phyloP scores from a whole-genome alignment of 768 basidiomycete genomes.

The Pisolithus marmoratus region DNA sequence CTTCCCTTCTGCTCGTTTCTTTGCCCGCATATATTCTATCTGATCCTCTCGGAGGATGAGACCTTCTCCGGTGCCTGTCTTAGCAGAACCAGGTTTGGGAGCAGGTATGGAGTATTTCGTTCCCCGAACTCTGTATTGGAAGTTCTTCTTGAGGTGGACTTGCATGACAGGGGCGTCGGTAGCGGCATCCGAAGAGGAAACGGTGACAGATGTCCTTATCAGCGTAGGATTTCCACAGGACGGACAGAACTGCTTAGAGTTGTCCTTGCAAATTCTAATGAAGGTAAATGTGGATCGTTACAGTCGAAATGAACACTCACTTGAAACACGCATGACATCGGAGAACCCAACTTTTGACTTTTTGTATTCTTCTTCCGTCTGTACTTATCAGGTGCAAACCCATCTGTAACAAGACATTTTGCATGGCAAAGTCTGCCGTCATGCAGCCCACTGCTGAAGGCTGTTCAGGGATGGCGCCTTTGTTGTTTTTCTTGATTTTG shows the following conservation, averaged over 20 bases:
- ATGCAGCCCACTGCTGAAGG: constrained; percentile 76
- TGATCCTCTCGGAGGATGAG: constrained; percentile 93
- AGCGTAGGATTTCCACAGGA: constrained; percentile 93
- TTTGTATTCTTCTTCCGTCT: constrained; percentile 86
- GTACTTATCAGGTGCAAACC: constrained; percentile 82
- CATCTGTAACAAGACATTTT: constrained; percentile 95
- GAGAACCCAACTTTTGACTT: constrained; percentile 92
- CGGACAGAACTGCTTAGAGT: constrained; percentile 93
- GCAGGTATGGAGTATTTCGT: constrained; percentile 90
- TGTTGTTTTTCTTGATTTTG: constrained; percentile 22
- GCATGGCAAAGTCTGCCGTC: constrained; percentile 99
- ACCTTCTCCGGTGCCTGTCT: constrained; percentile 74
- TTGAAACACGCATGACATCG: constrained; percentile 99
- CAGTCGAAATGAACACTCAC: constrained; percentile 44
- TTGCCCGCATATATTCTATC: constrained; percentile 76
- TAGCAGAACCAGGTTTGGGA: constrained; percentile 84
- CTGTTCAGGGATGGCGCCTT: constrained; percentile 34
- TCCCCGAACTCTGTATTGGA: constrained; percentile 88
- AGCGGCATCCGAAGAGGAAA: constrained; percentile 58
- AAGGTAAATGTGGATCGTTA: not conserved
- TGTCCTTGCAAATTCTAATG: constrained; percentile 88
- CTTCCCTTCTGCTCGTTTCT: constrained; percentile 69
- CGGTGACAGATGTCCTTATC: constrained; percentile 85
- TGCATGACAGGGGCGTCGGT: constrained; percentile 65
- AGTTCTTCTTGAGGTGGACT: constrained; percentile 92